Evolutionary conservation across 2,329 filamentous ascomycete genomes (phyloP), one percentile per base, ranked within the genome.

Genomic region (Alternaria alternata): DNA sequence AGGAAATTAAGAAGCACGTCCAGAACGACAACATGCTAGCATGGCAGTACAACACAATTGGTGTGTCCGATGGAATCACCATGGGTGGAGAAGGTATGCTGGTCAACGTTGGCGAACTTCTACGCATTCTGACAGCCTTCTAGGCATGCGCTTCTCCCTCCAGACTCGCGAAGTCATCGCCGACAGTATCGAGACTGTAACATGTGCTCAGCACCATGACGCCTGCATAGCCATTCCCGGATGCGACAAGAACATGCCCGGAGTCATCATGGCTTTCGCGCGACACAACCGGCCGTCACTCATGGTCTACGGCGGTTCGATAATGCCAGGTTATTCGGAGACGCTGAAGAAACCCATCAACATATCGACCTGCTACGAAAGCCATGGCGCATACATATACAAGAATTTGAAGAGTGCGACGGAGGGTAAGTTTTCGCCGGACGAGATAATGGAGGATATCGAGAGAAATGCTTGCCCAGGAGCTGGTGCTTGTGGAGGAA

Each of bases 211-310:
- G 77, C 91, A 91, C 69, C 93, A 97, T 79, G 94, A 97, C 76
- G 94, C 93, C 59, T 96, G 94, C 78, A 94, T 97, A 76, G 89
- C 92, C 30, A 94, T 97, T 69, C 93, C 94, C 0, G 94, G 94
- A 11, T 97, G 94, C 78, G 94, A 97, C 82, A 97, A 97, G 86
- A 97, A 97, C 79, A 97, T 97, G 94, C 94, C 94, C 0, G 94
- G 94, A 65, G 90, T 92, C 16, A 84, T 95, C 64, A 97, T 97
- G 89, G 93, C 91, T 0, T 93, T 95, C 74, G 92, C 92, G 14
- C 87, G 94, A 58, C 92, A 96, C 80, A 97, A 97, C 80, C 87
- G 94, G 9, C 94, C 94, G 4, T 95, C 93, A 48, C 83, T 97
- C 75, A 97, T 97, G 93, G 90, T 98, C 61, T 98, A 97, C 77